Conservation (phyloP, 225 moss, liverwort and hornwort species). For the Anthoceros angustus region DNA sequence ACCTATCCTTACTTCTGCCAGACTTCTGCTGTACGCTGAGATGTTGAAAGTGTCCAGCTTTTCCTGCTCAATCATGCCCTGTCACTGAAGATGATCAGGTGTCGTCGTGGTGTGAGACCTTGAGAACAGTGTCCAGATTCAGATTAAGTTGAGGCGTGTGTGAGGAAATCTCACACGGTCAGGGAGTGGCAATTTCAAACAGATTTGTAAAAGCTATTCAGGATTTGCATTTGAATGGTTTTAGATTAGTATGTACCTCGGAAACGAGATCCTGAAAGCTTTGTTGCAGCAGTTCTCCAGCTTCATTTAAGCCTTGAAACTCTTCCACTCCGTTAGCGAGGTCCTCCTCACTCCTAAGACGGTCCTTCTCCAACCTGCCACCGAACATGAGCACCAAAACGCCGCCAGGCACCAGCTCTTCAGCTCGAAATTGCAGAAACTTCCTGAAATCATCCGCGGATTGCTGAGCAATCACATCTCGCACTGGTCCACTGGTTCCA, state of each 20-base stretch:
- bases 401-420: conserved; percentile 18
- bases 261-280: conserved; percentile 3
- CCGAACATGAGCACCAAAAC: conserved; percentile 6
- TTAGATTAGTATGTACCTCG: background rate
- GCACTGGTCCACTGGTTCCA: background rate
- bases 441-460: conserved; percentile 7
- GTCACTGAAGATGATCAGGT: background rate
- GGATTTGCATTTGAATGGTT: background rate
- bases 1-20: background rate
- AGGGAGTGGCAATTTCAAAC: background rate
- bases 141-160: background rate
- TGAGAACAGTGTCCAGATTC: background rate
- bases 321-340: conserved; percentile 1
- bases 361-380: background rate
- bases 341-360: background rate
- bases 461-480: conserved; percentile 6
- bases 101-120: background rate
- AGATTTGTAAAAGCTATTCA: too few relatives aligned
- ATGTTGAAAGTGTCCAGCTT: conserved; percentile 7
- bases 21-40: background rate
- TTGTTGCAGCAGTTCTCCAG: background rate
- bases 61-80: conserved; percentile 5
- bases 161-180: background rate
- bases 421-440: conserved; percentile 10
- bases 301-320: background rate